Base-by-base conservation (phyloP, 371 early-diverging fungal genomes). In the Mortierella sp. region DNA sequence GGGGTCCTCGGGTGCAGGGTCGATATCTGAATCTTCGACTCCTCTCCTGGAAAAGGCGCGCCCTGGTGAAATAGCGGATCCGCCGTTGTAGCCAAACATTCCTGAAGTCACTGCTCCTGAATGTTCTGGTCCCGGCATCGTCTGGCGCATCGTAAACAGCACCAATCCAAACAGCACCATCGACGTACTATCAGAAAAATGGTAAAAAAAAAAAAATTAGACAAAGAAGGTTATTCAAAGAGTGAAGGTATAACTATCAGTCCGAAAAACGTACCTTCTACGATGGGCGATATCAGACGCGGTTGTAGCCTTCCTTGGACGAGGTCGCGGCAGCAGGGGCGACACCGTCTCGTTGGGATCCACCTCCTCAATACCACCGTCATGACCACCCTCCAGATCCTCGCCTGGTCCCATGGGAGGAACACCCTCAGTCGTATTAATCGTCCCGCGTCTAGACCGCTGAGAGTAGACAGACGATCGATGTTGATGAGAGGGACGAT, bases 281-380 rank as follows among this genome's bases (percentile, higher is more conserved):
- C 86, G 76, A 64, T 86, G 86, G n/a, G 79, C 79, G 54, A 86
- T 81, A 69, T 86, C 86, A 1, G 82, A 74, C 0, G 82, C 59
- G 9, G 81, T 81, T 3, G 82, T 82, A 8, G 82, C 48, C 14
- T 76, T 48, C 44, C 86, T 57, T 6, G 86, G n/a, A 8, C 82
- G 76, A 2, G 72, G 70, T 46, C 79, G 69, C 9, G 70, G 82
- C 14, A 82, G 5, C 37, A 82, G 10, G 9, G 81, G 79, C 24
- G 81, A 48, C 11, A 57, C 14, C 0, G 70, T 24, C 59, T 80
- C 83, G 21, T 75, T 75, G 51, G 48, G 4, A 40, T 64, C 75
- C 13, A 48, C 0, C 0, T 28, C 55, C n/a, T 44, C 51, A 37
- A 46, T 28, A 24, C 51, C 26, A 53, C 14, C 43, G 1, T 24